Evolutionary conservation across 2,329 filamentous ascomycete genomes (phyloP), one percentile per base, ranked within the genome.

Genomic region (Fusarium sp.): DNA sequence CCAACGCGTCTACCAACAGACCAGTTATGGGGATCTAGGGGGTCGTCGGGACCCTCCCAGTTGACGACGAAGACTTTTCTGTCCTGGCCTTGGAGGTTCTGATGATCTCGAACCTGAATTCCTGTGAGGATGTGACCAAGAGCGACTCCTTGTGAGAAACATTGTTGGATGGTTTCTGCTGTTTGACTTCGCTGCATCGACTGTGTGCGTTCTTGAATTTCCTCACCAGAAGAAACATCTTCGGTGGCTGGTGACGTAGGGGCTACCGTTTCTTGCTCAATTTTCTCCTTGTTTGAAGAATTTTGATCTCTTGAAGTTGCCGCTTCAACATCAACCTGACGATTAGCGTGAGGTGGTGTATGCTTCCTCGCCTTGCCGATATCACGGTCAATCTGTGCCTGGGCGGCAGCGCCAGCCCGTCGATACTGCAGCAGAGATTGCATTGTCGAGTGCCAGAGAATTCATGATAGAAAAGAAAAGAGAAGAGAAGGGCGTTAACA

Each of bases 1-100:
- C 71, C 64, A 6, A 80, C 62, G 1, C 79, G 75, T 7, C 69
- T 72, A 3, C 56, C 43, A n/a, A 81, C 28, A 1, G 75, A 66
- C 80, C 79, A 82, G 65, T 81, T 81, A 9, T 76, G 75, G 13
- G 81, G 80, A 51, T 81, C 76, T n/a, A 79, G 61, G 1, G 72
- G 72, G 56, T 82, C 80, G n/a, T 73, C 64, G 2, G 74, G 74
- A 3, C 71, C 74, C 53, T 68, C 72, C 68, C 68, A 70, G 3
- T 68, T 63, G 32, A 75, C 72, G 19, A 77, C 68, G 10, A 77
- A 72, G 2, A 79, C 73, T 29, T 71, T 62, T 2, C 61, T 56
- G 1, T 70, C 68, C 6, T 70, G 54, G n/a, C 66, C 71, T 1
- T 60, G 34, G 4, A 7, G 38, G 2, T 43, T 48, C 10, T 68